Base-by-base conservation (phyloP, 768 basidiomycete genomes). In the Flagelloscypha sp. region DNA sequence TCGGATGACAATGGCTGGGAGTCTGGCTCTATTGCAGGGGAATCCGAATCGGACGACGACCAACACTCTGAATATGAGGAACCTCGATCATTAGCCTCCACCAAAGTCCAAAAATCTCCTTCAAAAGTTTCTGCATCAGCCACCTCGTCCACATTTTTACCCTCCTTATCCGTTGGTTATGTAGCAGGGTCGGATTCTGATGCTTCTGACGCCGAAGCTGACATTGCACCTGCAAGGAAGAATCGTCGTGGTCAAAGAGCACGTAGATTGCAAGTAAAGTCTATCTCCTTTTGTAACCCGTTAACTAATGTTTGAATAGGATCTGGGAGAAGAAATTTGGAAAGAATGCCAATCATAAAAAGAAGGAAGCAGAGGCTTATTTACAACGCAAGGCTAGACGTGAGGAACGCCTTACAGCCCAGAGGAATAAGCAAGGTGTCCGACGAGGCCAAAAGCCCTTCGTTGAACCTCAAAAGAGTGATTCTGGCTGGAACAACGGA, bases 281-380 rank as follows among this genome's bases (percentile, higher is more conserved):
- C 7, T 21, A 37, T 30, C 19, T 38, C 15, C 19, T 33, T 33
- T 17, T 30, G 27, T 15, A 12, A 29, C 10, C 33, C 16, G 24
- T 16, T 28, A 29, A 10, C 3, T 7, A 35, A 44, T n/a, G 16
- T 35, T 24, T 29, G 25, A 33, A 27, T 48, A 97, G 93, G 2
- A 95, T 98, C 46, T 97, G 94, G 93, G 94, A 97, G 61, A 93
- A 90, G 63, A 97, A 92, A 57, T 98, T 77, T 48, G 94, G 94
- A 31, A 73, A 67, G 41, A 76, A 79, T 42, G 93, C 94, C 16
- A 95, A 94, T 54, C 94, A 98, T 56, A 72, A 93, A 59, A 83
- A 84, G 58, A 82, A 76, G 45, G 67, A 70, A 50, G 57, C 53
- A 1, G 53, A 51, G 30, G 43, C 47, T n/a, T n/a, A n/a, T n/a